These are phyloP conservation scores for Ambrosia hybrid DNA, from an alignment of 140 eudicot species.

Conservation along the genomic window DNA sequence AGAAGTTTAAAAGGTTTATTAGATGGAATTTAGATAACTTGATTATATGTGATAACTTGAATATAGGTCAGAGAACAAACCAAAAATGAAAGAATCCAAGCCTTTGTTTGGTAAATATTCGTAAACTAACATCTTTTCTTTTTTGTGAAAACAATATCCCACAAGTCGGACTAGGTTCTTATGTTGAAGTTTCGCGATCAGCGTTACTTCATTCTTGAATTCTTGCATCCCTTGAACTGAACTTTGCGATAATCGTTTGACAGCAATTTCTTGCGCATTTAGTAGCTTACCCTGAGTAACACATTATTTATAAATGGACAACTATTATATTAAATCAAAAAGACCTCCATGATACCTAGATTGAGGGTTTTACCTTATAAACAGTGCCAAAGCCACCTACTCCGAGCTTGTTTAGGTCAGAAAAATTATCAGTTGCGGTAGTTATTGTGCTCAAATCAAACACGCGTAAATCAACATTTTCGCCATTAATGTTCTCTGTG, in stretches of 20 bases:
- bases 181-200: conserved; percentile 16
- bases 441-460: not conserved
- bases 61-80: conserved; percentile 8
- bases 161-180: conserved; percentile 3
- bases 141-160: not conserved
- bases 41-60: not conserved
- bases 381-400: conserved; percentile 9
- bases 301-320: not conserved
- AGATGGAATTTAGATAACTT: not conserved
- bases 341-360: not conserved
- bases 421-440: conserved; percentile 1
- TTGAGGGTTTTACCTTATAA: not conserved
- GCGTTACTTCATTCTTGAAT: not conserved
- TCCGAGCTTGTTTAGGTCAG: conserved; percentile 11
- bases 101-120: conserved; percentile 20
- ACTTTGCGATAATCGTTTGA: conserved; percentile 15
- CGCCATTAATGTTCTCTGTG: not conserved
- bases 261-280: conserved; percentile 5
- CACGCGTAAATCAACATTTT: not conserved
- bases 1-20: not conserved
- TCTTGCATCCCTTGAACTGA: conserved; percentile 15
- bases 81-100: conserved; percentile 18
- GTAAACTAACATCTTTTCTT: conserved; percentile 15
- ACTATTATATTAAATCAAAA: not conserved
- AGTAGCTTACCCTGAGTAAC: conserved; percentile 2